Percentiles rank a stretch among this genome's conserved stretches.
Conservation (phyloP, 305 asterid genomes). For the Rubia peregrina region DNA sequence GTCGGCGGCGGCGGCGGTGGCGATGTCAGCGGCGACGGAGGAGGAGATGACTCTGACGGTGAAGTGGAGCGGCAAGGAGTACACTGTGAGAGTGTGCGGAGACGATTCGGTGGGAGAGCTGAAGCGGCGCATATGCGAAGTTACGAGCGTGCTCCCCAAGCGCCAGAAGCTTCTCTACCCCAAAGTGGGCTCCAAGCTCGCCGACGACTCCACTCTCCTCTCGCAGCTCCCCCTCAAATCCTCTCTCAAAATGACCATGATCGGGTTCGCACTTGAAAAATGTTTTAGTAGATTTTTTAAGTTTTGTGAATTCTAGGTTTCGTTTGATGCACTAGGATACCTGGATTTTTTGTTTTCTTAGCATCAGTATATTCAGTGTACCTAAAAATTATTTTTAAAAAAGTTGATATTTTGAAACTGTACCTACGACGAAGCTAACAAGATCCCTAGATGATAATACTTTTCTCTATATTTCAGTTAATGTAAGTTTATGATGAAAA, state of each 20-base stretch:
- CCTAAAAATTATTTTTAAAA: neutral
- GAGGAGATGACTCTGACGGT: conserved; percentile 84
- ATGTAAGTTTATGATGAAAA: neutral
- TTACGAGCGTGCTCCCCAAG: conserved; percentile 74
- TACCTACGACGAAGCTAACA: no score
- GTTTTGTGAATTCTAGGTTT: neutral
- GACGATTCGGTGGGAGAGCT: conserved; percentile 87
- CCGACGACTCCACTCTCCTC: conserved; percentile 71
- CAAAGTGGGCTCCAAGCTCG: conserved; percentile 70
- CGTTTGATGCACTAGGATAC: neutral
- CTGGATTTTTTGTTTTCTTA: no score
- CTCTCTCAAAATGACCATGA: conserved; percentile 84
- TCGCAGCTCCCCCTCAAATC: conserved; percentile 74
- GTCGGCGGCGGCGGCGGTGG: conserved; percentile 30
- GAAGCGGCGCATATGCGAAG: conserved; percentile 81
- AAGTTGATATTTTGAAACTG: neutral
- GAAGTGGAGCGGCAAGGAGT: conserved; percentile 95
- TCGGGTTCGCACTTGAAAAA: conserved; percentile 45
- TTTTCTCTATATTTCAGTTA: neutral
- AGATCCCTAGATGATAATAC: neutral
- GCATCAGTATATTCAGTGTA: neutral
- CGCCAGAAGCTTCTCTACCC: conserved; percentile 96
- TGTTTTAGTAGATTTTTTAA: neutral
- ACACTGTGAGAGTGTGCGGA: conserved; percentile 80
- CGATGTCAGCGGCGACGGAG: conserved; percentile 43